Conservation (phyloP, 139 green algal genomes). For the Tetradesmus lagerheimii region DNA sequence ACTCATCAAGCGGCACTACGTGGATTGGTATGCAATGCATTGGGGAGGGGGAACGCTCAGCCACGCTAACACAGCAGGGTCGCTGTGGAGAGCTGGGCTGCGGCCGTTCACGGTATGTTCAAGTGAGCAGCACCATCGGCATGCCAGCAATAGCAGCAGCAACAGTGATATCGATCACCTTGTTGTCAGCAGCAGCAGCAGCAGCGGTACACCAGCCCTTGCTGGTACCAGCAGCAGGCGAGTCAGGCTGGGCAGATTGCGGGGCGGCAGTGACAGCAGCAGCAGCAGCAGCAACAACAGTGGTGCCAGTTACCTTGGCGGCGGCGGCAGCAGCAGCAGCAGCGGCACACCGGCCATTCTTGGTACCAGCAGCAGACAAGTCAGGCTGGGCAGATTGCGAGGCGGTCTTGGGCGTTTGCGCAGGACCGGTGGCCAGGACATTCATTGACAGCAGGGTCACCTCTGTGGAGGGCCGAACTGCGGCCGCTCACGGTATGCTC, state of each 20-base stretch:
- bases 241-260: no score
- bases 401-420: no score
- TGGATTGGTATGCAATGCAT: slow-evolving; percentile 30
- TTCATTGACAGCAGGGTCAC: slow-evolving; percentile 10
- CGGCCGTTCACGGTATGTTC: background rate
- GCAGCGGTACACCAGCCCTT: background rate
- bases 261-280: no score
- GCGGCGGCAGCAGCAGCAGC: no score
- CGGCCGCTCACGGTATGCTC: background rate
- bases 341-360: no score
- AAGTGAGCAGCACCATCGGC: background rate
- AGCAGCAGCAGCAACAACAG: no score
- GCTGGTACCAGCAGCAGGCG: no score
- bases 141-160: background rate
- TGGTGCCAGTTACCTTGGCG: no score
- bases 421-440: no score
- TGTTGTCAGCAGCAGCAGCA: background rate
- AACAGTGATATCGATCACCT: background rate
- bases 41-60: slow-evolving; percentile 7
- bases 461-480: slow-evolving; percentile 23
- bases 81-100: slow-evolving; percentile 23
- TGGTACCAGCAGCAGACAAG: no score
- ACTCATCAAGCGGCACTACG: slow-evolving; percentile 1
- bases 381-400: no score
- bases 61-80: slow-evolving; percentile 30